Evolutionary conservation across 2,329 filamentous ascomycete genomes (phyloP), one percentile per base, ranked within the genome.

Genomic region (Laburnicola sp.): DNA sequence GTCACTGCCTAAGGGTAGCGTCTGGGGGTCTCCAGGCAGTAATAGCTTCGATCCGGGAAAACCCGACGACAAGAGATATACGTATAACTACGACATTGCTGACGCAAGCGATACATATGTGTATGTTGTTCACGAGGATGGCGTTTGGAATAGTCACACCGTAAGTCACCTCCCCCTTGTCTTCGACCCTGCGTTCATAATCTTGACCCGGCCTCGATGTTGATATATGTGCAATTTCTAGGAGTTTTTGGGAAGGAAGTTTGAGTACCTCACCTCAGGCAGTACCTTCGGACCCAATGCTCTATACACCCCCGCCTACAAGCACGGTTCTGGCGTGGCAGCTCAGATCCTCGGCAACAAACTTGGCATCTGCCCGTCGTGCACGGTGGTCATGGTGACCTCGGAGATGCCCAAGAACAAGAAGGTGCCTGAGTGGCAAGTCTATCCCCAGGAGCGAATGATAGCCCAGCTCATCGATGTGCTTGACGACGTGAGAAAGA

Each of bases 81-180:
- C 28, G 39, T 42, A 42, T 23, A 42, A 42, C 39, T 42, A 42
- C 39, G 39, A 42, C 21, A 31, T 42, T 42, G 39, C 39, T 16
- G 39, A 42, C 11, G 39, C 39, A 42, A 42, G 39, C 39, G 39
- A 42, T 30, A 42, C 39, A 42, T 42, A 42, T 30, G 39, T 42
- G 26, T 42, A 42, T 32, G 28, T 42, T 16, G 21, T 42, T 31
- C 39, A 42, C 39, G 39, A 42, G 28, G 28, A 42, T 6, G 39
- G 39, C 39, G 6, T 42, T 42, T 42, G 39, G 39, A 16, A 5
- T 16, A 32, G 16, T n/a, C 39, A 42, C 25, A 10, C 5, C 25
- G 39, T 42, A 42, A 42, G 39, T 42, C 3, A 11, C 25, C 7
- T 30, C n/a, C 26, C 38, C 22, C 37, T 23, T 9, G 7, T 9